Base-by-base conservation (phyloP, 768 basidiomycete genomes). In the Amanita brunnescens region DNA sequence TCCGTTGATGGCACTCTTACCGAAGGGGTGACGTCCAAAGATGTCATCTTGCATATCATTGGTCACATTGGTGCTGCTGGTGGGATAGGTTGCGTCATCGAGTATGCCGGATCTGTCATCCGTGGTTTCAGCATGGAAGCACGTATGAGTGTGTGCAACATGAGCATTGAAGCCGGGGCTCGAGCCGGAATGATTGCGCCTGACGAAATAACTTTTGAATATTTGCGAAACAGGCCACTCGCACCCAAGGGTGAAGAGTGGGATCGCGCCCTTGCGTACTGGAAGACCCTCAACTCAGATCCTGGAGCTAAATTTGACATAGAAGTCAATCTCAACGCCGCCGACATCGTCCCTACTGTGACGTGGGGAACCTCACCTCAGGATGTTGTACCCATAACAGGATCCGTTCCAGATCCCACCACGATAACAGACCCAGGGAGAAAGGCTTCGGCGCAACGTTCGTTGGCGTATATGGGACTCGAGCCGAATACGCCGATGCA, bases 341-440 rank as follows among this genome's bases (percentile, higher is more conserved):
- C 82, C 51, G 87, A 93, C 57, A 93, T 94, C 64, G 77, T 88
- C 53, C 91, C 91, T 14, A 93, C 91, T 32, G 79, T 93, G 55
- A 91, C 91, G 29, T 94, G 91, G 91, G 91, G 91, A 42, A 94
- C 90, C 1, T 91, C 88, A 16, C 91, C 91, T 48, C 87, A 94
- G 63, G 91, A 94, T 61, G 85, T 86, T 30, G 83, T 85, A 45
- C 73, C 87, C 16, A 93, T 94, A 63, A 87, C 82, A 16, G 90
- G 89, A 52, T 66, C 67, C 37, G 87, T 93, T 24, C 91, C 91
- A 10, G 80, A 88, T 61, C 91, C 91, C 3, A 66, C 75, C 9
- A 73, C 69, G 21, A 82, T 90, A 53, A 59, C 75, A 1, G 86
- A 89, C 60, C 69, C 79, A 1, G 75, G 72, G 39, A 83, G 82